Base-by-base conservation (phyloP, 495 filamentous ascomycete species). In the Pyronema domesticum region DNA sequence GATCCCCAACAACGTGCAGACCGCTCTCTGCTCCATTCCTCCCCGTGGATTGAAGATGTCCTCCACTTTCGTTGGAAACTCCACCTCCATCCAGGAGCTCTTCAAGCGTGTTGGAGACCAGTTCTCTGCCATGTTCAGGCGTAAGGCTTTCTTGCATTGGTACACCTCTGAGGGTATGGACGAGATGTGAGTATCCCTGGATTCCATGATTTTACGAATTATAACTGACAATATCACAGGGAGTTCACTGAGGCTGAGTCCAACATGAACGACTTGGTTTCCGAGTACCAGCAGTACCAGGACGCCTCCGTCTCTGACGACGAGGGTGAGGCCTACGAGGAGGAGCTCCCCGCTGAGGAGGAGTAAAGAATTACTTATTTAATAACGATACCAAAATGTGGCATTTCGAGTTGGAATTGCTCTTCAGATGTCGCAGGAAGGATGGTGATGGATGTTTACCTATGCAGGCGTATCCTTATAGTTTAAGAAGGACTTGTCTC, bases 61-160 rank as follows among this genome's bases (percentile, higher is more conserved):
- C 56, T 87, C 89, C 53, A 99, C 91, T 69, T 99, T 99, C 67
- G 87, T 99, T 63, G 91, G 91, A 67, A 99, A 99, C 83, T 95
- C 88, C 58, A 99, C 91, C 61, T 88, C 86, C 62, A 99, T 99
- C 76, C 91, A 99, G 78, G 91, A 99, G 79, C 83, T 99, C 56
- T 99, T 99, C 88, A 96, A 96, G 85, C 91, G 91, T 79, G 78
- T 99, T 63, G 91, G 91, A 68, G 91, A 99, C 68, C 91, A 99
- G 75, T 99, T 99, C 80, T 87, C 82, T 73, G 93, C 93, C 67
- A 99, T 99, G 91, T 99, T 96, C 83, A 78, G 91, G 73, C 87
- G 91, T 71, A 99, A 96, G 83, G 91, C 91, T 81, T 99, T 99
- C 89, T 86, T 99, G 83, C 91, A 96, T 81, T 99, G 91, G 91